Evolutionary conservation across 805 yeast genomes (phyloP), one percentile per base, ranked within the genome.

Genomic region (Brettanomyces nanus): DNA sequence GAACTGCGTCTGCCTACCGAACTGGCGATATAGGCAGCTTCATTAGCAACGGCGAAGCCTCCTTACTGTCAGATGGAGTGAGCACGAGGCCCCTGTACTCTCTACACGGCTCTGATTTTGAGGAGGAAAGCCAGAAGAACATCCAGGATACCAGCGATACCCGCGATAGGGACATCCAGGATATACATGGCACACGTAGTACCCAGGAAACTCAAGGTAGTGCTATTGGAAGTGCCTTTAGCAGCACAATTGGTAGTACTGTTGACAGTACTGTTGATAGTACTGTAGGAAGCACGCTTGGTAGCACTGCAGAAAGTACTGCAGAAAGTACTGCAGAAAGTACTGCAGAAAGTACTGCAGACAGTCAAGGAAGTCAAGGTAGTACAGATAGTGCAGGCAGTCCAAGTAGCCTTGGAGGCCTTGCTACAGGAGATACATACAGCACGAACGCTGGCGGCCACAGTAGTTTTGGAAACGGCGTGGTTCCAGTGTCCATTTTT

Each of bases 51-150:
- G 44, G 43, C 2, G 54, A 49, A 22, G 41, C 42, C 3, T 36
- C 35, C 6, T 45, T 49, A 4, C 45, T 53, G 1, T 25, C 48
- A 13, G 58, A 53, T 31, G 70, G 70, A 42, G 55, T 65, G 34
- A 67, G 74, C 42, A 72, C 76, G 3, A 63, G 56, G 25, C 77
- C 77, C 1, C 55, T 72, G 26, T 61, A 69, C 40, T 71, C 75
- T 23, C 52, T 68, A 6, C 55, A 67, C 4, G 65, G 73, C 2
- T 59, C 44, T 15, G 49, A 44, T 15, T 42, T 44, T 3, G 45
- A 35, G 15, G 33, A 4, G 38, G 26, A 23, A 11, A 11, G 11
- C 10, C 10, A 23, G 26, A 23, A 23, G 26, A 23, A 23, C 10
- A 21, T 9, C 6, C 5, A 15, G 2, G 36, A 33, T 23, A 23